A percentile compares a stretch with the other conserved stretches of the same genome.
Evolutionary conservation across 371 early-diverging fungal species (phyloP).

Genomic region (Catenaria anguillulae): DNA sequence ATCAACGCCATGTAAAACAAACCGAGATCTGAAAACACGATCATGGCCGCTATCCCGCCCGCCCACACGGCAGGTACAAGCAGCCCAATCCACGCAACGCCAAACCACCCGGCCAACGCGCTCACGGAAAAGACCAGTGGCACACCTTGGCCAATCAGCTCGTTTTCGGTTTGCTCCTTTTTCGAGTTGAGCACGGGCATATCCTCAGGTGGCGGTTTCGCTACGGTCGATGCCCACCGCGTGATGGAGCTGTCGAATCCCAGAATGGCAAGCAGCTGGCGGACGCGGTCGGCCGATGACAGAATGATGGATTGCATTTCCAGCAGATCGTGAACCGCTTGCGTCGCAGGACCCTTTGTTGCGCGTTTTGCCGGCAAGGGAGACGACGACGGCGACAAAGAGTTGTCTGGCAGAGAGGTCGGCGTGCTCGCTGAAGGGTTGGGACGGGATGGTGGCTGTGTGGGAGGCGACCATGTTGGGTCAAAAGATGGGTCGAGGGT

Average conservation of each 20-base stretch:
- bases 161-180: background rate
- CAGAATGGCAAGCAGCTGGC: background rate
- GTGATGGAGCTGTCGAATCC: background rate
- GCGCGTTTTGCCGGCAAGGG: no score
- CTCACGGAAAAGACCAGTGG: background rate
- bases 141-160: background rate
- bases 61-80: background rate
- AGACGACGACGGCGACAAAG: no score
- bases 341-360: background rate
- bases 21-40: background rate
- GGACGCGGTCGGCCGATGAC: background rate
- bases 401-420: no score
- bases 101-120: background rate
- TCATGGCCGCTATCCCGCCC: background rate
- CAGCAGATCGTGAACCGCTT: background rate
- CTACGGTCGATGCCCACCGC: background rate
- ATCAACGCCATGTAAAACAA: background rate
- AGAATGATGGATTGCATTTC: background rate
- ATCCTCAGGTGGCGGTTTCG: no score
- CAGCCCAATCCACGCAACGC: background rate
- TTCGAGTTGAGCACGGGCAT: background rate
- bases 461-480: no score
- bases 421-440: no score
- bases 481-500: no score
- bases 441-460: no score